These are phyloP conservation scores for Aspergillus terreus DNA, from an alignment of 2,329 filamentous ascomycete genomes.

Conservation along the genomic window DNA sequence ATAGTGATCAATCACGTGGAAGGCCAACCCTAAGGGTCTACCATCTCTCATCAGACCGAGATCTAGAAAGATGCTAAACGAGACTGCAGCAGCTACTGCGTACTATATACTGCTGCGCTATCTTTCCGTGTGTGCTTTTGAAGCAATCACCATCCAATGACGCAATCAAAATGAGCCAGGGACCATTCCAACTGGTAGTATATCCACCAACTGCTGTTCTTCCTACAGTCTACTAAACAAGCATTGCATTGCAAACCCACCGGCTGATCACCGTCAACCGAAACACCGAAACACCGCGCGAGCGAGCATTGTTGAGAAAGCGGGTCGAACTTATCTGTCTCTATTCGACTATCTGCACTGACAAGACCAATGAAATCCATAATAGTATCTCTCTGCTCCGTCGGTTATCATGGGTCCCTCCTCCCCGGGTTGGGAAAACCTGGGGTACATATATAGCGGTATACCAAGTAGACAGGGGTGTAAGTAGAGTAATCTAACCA, in stretches of 20 bases:
- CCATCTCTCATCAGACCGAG: too few relatives aligned
- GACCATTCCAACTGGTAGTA: too few relatives aligned
- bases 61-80: too few relatives aligned
- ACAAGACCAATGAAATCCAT: background rate
- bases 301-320: background rate
- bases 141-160: too few relatives aligned
- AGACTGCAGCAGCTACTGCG: too few relatives aligned
- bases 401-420: background rate
- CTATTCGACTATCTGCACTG: background rate
- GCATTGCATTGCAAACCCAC: background rate
- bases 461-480: background rate
- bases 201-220: background rate
- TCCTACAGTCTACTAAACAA: background rate
- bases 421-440: background rate
- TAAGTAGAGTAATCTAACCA: background rate
- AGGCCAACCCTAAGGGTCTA: too few relatives aligned
- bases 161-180: too few relatives aligned
- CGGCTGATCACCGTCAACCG: background rate
- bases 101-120: too few relatives aligned
- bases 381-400: background rate
- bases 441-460: conserved; percentile 4
- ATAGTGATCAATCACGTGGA: background rate
- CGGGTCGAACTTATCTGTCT: background rate
- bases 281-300: conserved; percentile 1
- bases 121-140: too few relatives aligned